Base-by-base conservation (phyloP, 192 early-diverging fungal species). In the Coemansia sp. region DNA sequence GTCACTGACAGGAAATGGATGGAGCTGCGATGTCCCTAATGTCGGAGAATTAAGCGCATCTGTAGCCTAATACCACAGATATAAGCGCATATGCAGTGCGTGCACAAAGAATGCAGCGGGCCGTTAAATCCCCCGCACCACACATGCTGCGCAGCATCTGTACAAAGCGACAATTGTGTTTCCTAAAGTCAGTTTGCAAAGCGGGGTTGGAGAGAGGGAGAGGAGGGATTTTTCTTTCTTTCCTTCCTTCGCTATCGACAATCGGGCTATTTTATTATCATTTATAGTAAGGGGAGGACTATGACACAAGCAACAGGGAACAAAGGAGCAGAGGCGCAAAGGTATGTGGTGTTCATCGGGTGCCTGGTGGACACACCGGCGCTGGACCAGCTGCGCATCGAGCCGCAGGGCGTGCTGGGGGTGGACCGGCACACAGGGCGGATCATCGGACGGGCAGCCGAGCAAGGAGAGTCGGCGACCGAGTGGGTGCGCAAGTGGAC, bases 351-450 rank as follows among this genome's bases (percentile, higher is more conserved):
- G 25, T 87, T 85, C 61, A 67, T 79, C 42, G 91, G 88, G 17
- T 85, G 86, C 13, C 61, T 91, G 17, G 82, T 88, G 38, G 89
- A 92, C 71, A 87, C 89, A 13, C 67, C 86, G 1, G 74, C 84
- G 7, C 60, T 89, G 10, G 72, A 74, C 17, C 59, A 88, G 40
- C 82, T 97, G 25, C 87, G 90, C 52, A 83, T 90, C 59, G 76
- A 91, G 25, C 54, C 79, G 17, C 79, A 83, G 50, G 87, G 83
- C 37, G 78, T 90, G 1, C 59, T 95, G 13, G 89, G 89, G 31
- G 82, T 97, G 15, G 76, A 87, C 52, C 59, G 58, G 42, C 40
- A 45, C 3, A 73, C 63, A 20, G 93, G 93, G 28, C 84, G 74
- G 52, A 95, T 97, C 45, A 81, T 75, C 14, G 85, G 88, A 1